Evolutionary conservation across 805 yeast genomes (phyloP).

Genomic region (Starmerella stigmatis): DNA sequence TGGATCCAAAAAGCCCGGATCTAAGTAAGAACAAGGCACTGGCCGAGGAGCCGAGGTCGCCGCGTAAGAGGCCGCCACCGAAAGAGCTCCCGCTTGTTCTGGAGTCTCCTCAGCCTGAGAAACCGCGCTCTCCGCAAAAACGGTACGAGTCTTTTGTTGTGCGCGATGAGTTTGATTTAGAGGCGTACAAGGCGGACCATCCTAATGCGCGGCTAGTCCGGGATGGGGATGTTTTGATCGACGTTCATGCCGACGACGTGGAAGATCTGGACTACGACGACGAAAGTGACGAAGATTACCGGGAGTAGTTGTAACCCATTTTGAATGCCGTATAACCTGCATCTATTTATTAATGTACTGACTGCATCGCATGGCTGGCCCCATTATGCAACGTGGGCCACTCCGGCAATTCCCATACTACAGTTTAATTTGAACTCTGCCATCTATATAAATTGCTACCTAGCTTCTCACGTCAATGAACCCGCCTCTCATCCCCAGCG

Average conservation of each 20-base stretch:
- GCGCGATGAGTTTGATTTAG: slow-evolving; percentile 18
- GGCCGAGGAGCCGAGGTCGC: no score
- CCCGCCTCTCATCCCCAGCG: no score
- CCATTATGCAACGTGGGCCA: no score
- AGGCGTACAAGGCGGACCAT: slow-evolving; percentile 15
- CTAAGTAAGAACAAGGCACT: background rate
- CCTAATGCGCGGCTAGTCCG: slow-evolving; percentile 10
- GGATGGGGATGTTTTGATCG: slow-evolving; percentile 4
- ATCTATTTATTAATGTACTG: background rate
- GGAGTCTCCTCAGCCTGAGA: slow-evolving; percentile 7
- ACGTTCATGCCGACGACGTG: background rate
- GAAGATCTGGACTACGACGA: background rate
- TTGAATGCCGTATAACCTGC: background rate
- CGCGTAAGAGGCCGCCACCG: slow-evolving; percentile 1
- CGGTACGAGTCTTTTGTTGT: slow-evolving; percentile 10
- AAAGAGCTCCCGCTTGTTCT: slow-evolving; percentile 16
- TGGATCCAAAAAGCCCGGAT: slow-evolving; percentile 26
- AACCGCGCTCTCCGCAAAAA: background rate
- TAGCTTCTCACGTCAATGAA: background rate
- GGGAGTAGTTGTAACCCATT: no score
- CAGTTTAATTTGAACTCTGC: no score
- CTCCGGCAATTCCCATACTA: no score
- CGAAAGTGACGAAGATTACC: background rate
- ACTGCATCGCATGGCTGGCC: no score
- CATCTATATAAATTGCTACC: background rate